phyloP scores from a whole-genome alignment of 495 filamentous ascomycete species.

The Penicillium verhagenii region DNA sequence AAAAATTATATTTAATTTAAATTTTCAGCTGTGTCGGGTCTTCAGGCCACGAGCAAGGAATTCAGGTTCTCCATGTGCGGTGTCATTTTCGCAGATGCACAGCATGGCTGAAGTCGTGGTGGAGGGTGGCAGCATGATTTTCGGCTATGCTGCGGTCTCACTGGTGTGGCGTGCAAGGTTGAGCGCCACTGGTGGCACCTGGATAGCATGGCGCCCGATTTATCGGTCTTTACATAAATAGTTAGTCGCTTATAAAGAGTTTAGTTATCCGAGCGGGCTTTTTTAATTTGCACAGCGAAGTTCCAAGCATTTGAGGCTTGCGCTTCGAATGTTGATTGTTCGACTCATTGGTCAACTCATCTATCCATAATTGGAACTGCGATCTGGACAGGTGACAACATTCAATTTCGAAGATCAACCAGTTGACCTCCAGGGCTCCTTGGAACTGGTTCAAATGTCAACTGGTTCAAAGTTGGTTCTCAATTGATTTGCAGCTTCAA shows the following conservation, averaged over 20 bases:
- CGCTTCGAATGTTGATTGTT: no score
- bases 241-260: background rate
- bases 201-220: constrained; percentile 11
- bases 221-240: background rate
- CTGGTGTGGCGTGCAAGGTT: constrained; percentile 23
- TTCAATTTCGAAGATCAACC: no score
- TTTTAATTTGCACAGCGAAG: no score
- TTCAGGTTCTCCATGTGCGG: constrained; percentile 20
- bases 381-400: no score
- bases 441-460: no score
- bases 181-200: constrained; percentile 13
- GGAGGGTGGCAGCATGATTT: constrained; percentile 7
- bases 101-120: constrained; percentile 1
- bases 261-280: background rate
- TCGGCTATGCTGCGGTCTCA: constrained; percentile 24
- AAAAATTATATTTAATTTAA: no score
- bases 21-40: constrained; percentile 6
- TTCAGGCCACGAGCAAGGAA: constrained; percentile 14
- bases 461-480: no score
- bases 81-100: constrained; percentile 14
- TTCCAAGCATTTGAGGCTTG: no score
- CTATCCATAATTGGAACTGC: no score
- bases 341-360: no score
- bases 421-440: no score
- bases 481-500: no score